Evolutionary conservation across 2,329 filamentous ascomycete species (phyloP).

Genomic region (Periconia sp.): DNA sequence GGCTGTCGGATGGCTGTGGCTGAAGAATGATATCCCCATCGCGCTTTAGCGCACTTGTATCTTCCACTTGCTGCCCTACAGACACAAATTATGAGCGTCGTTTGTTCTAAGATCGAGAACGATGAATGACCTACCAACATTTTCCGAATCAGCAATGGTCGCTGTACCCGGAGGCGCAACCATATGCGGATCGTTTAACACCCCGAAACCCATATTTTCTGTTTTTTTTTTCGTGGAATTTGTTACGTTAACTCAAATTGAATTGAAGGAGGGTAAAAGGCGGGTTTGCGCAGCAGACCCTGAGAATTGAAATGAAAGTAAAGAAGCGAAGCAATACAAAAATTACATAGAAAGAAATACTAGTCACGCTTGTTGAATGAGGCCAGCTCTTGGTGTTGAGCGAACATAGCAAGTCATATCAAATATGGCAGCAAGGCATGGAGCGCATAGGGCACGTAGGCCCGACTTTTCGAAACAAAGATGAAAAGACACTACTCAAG

Average conservation of each 20-base stretch:
- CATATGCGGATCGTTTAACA: slow-evolving; percentile 38
- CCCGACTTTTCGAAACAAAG: slow-evolving; percentile 20
- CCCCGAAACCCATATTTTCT: slow-evolving; percentile 36
- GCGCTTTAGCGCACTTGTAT: slow-evolving; percentile 42
- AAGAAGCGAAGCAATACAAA: slow-evolving; percentile 5
- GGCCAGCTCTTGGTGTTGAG: slow-evolving; percentile 18
- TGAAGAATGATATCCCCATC: slow-evolving; percentile 77
- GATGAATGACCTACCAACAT: slow-evolving; percentile 8
- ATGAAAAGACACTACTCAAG: slow-evolving; percentile 14
- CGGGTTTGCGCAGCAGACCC: slow-evolving; percentile 36
- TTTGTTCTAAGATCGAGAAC: no score
- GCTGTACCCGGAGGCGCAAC: slow-evolving; percentile 38
- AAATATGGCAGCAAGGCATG: slow-evolving; percentile 18
- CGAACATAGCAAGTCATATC: slow-evolving; percentile 7
- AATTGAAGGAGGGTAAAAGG: slow-evolving; percentile 1
- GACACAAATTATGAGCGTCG: neutral
- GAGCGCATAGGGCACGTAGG: slow-evolving; percentile 5
- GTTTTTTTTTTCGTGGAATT: slow-evolving; percentile 1
- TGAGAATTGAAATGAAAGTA: slow-evolving; percentile 7
- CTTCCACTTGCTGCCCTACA: slow-evolving; percentile 21
- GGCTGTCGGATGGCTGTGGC: slow-evolving; percentile 88
- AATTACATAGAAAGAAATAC: slow-evolving; percentile 4
- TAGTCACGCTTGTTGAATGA: slow-evolving; percentile 5
- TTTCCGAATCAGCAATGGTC: slow-evolving; percentile 26
- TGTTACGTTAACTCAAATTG: neutral